phyloP scores from a whole-genome alignment of 768 basidiomycete species.

The Trametes maxima region DNA sequence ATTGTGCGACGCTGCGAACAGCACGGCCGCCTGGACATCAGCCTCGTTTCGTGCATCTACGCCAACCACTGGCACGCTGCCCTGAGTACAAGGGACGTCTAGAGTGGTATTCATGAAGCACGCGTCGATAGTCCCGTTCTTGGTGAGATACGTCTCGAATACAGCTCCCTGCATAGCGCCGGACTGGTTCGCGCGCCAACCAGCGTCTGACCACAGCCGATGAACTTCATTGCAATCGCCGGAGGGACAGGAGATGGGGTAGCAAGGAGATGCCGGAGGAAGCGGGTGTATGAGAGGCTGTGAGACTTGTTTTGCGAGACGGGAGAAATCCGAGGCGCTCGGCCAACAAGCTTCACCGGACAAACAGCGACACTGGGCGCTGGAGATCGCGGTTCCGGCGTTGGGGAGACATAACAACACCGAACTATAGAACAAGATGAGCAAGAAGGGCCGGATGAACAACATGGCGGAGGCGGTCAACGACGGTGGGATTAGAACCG shows the following conservation, averaged over 20 bases:
- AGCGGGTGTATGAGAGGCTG: conserved; percentile 46
- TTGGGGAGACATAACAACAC: background rate
- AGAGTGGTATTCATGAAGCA: conserved; percentile 53
- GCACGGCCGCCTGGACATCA: conserved; percentile 32
- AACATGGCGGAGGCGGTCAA: background rate
- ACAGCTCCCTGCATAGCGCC: conserved; percentile 43
- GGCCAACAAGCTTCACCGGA: conserved; percentile 49
- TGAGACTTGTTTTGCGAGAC: conserved; percentile 41
- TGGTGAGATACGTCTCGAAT: conserved; percentile 38
- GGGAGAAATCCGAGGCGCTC: conserved; percentile 34
- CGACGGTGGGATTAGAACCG: no score
- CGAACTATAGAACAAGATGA: background rate
- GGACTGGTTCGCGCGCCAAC: conserved; percentile 44
- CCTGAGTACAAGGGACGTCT: conserved; percentile 45
- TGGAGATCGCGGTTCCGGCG: background rate
- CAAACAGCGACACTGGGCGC: conserved; percentile 24
- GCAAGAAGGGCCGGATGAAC: background rate
- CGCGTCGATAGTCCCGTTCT: conserved; percentile 49
- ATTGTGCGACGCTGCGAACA: conserved; percentile 29
- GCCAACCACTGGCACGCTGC: conserved; percentile 42
- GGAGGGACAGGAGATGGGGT: conserved; percentile 38
- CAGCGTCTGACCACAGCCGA: conserved; percentile 35
- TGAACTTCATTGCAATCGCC: conserved; percentile 40
- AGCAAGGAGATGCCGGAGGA: conserved; percentile 46
- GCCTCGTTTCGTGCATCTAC: conserved; percentile 31